These are phyloP conservation scores for Microsporum ferrugineum DNA, from an alignment of 2,329 filamentous ascomycete species.

Conservation along the genomic window DNA sequence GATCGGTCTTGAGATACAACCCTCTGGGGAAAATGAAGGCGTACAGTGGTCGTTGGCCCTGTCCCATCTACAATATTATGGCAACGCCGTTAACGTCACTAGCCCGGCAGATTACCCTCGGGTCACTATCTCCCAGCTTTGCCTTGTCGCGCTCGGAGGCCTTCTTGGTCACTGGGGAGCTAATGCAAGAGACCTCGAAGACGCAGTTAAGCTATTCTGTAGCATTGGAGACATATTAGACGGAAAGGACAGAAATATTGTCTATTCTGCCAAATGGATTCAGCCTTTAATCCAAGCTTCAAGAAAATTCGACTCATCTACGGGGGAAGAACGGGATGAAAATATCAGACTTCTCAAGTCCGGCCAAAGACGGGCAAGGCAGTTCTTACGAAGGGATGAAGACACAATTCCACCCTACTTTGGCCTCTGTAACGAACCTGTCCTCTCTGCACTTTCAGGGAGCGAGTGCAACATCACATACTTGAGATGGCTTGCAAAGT, in stretches of 20 bases:
- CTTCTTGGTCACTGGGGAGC: neutral
- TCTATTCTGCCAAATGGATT: neutral
- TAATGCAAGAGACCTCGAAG: neutral
- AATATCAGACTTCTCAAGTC: neutral
- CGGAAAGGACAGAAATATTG: neutral
- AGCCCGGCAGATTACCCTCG: neutral
- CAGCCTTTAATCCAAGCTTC: neutral
- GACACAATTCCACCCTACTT: constrained; percentile 1
- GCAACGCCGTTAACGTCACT: neutral
- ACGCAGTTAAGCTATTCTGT: neutral
- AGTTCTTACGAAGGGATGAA: neutral
- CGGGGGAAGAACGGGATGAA: neutral
- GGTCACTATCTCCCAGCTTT: neutral
- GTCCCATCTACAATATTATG: constrained; percentile 5
- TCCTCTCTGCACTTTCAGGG: neutral
- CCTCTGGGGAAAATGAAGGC: neutral
- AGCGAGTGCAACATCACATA: neutral
- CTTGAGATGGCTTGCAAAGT: neutral
- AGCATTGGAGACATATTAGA: neutral
- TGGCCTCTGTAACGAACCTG: neutral
- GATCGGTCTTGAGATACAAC: neutral
- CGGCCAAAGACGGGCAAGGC: neutral
- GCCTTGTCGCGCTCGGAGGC: neutral
- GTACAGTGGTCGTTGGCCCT: constrained; percentile 4
- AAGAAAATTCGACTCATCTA: neutral